These are phyloP conservation scores for Brassica carinata DNA, from an alignment of 345 rosid species.

Conservation along the genomic window DNA sequence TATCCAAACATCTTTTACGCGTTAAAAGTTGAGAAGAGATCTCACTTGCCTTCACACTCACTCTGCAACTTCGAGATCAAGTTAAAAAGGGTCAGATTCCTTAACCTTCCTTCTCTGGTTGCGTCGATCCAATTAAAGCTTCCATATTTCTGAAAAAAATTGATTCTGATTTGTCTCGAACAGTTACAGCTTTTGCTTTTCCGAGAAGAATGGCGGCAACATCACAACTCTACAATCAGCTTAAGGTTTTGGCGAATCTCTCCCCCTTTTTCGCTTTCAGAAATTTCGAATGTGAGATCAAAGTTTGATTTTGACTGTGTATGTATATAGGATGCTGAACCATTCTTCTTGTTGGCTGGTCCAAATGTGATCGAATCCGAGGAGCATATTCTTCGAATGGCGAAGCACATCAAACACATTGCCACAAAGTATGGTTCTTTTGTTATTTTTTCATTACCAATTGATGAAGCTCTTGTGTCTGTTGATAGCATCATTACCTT, in stretches of 20 bases:
- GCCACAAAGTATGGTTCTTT: conserved; percentile 58
- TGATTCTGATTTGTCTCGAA: not conserved
- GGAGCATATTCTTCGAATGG: conserved; percentile 81
- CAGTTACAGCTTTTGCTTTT: not conserved
- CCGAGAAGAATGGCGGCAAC: conserved; percentile 52
- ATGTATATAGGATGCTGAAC: conserved; percentile 66
- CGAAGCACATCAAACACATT: conserved; percentile 66
- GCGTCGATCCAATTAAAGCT: not conserved
- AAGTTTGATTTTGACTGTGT: not conserved
- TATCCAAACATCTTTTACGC: conserved; percentile 30
- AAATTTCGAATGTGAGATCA: not conserved
- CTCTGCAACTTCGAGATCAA: conserved; percentile 34
- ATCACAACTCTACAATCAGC: conserved; percentile 58
- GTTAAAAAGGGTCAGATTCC: not conserved
- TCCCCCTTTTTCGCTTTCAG: not conserved
- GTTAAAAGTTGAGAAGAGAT: conserved; percentile 8
- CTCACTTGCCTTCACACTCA: conserved; percentile 25
- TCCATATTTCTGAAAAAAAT: not conserved
- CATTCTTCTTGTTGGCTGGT: conserved; percentile 90
- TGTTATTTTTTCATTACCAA: not conserved
- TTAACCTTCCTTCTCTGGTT: not conserved
- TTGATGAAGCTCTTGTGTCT: not conserved
- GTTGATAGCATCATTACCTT: not conserved
- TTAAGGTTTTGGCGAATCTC: conserved; percentile 50
- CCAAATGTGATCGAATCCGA: conserved; percentile 98